Evolutionary conservation across 1,139 yeast species (phyloP), one percentile per base, ranked within the genome.

Genomic region (Yamadazyma pseudoaaseri): DNA sequence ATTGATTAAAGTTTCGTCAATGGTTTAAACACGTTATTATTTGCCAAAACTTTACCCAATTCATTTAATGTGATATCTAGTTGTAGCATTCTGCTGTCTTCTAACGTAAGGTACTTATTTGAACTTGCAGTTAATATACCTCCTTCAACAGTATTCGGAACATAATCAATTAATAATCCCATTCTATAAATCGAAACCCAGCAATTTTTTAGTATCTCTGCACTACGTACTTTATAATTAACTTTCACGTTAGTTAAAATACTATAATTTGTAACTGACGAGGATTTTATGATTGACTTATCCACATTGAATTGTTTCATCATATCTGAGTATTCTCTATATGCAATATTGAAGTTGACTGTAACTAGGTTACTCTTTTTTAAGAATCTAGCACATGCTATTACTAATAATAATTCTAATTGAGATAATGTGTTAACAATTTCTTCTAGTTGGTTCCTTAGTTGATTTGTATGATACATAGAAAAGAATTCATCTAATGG

Each of bases 291-390:
- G 15, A 62, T 48, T 1, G 46, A 31, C 20, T 35, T 39, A 9
- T 44, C 42, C 3, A 37, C 11, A 40, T 78, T 73, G 39, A 70
- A 58, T 1, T 55, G 49, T 38, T 73, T 72, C 29, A 80, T 67
- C 69, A 80, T 70, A 1, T 60, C 63, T n/a, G 57, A 54, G 54
- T 87, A 92, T 55, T 92, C 97, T 26, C 79, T 79, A 53, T 81
- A 84, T 0, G 83, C 85, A 42, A 87, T 65, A 45, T 83, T 86
- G 58, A 89, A 82, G 54, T 87, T 90, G 15, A 81, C 65, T 10
- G 67, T 63, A 16, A 68, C 77, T 11, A 78, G 60, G 22, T 76
- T 80, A 23, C 72, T 73, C 47, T 81, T 82, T 37, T 76, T 69
- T 14, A 78, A 65, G 39, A 83, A 80, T 26, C 97, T 65, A 0